phyloP scores from a whole-genome alignment of 257 asterid species.

The Avicennia marina region DNA sequence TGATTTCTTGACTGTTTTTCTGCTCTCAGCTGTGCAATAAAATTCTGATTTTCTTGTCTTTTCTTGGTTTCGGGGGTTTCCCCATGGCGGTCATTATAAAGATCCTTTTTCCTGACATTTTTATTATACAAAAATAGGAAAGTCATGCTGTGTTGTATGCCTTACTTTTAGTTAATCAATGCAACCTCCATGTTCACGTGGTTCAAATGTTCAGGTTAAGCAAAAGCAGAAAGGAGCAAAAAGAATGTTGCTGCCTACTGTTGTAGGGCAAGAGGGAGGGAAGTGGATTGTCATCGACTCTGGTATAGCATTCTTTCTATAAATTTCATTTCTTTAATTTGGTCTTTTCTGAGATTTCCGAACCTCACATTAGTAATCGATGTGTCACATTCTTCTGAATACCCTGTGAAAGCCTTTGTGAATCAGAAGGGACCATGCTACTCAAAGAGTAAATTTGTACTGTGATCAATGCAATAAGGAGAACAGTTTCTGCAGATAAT shows the following conservation, averaged over 20 bases:
- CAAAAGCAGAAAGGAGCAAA: slow-evolving; percentile 90
- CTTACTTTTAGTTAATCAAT: too few species aligned
- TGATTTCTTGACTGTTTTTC: too few species aligned
- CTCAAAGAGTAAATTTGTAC: background rate
- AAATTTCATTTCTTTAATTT: background rate
- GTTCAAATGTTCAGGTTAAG: slow-evolving; percentile 60
- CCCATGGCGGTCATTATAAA: too few species aligned
- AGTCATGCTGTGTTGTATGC: too few species aligned
- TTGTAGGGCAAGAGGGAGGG: slow-evolving; percentile 90
- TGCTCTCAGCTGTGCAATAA: too few species aligned
- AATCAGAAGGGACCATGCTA: background rate
- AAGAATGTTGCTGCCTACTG: slow-evolving; percentile 80
- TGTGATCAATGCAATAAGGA: background rate
- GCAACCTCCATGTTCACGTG: slow-evolving; percentile 12
- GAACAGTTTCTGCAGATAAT: background rate
- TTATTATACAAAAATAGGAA: too few species aligned
- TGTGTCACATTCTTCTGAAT: background rate
- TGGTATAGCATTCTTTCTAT: slow-evolving; percentile 34
- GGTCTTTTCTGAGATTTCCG: background rate
- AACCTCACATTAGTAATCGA: background rate
- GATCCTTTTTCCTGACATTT: too few species aligned
- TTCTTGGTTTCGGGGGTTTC: too few species aligned
- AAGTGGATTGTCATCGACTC: slow-evolving; percentile 94
- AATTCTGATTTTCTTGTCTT: too few species aligned
- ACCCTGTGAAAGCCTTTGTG: too few species aligned